Percentiles rank a stretch among this genome's conserved stretches.
Evolutionary conservation across 441 rosid species (phyloP).

Genomic region (Kokia cookei): DNA sequence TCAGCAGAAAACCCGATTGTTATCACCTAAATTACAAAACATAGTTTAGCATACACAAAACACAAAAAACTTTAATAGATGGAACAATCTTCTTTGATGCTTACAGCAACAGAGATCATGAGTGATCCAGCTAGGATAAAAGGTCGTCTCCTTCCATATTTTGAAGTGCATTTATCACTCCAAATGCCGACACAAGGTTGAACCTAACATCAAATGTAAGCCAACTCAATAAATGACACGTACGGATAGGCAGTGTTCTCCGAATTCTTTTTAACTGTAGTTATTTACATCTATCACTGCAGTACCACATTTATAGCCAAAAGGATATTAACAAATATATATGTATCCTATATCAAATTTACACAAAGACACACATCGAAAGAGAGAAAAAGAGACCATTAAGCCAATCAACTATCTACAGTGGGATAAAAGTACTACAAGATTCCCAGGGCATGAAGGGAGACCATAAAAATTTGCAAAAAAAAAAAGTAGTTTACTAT

Average conservation of each 20-base stretch:
- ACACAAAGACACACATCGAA: too few species aligned
- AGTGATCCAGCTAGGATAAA: constrained; percentile 84
- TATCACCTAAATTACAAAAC: constrained; percentile 77
- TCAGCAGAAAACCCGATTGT: constrained; percentile 97
- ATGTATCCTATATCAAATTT: too few species aligned
- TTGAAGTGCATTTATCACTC: constrained; percentile 92
- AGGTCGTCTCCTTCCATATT: constrained; percentile 83
- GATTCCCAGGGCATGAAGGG: too few species aligned
- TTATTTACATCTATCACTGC: neutral
- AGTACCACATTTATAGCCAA: neutral
- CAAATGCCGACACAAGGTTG: constrained; percentile 97
- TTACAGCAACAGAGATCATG: constrained; percentile 79
- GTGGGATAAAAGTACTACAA: too few species aligned
- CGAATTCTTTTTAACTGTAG: neutral
- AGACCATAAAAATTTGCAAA: too few species aligned
- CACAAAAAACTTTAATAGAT: neutral
- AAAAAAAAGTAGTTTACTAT: too few species aligned
- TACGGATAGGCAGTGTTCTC: constrained; percentile 1
- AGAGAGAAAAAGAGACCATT: too few species aligned
- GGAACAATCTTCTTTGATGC: constrained; percentile 16
- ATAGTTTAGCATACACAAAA: constrained; percentile 39
- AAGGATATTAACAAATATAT: neutral
- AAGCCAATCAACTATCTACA: too few species aligned
- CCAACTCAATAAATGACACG: constrained; percentile 1
- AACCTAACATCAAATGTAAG: constrained; percentile 45